A percentile compares a stretch with the other conserved stretches of the same genome.
Evolutionary conservation across 2,329 filamentous ascomycete genomes (phyloP).

Genomic region (Xylaria sp.): DNA sequence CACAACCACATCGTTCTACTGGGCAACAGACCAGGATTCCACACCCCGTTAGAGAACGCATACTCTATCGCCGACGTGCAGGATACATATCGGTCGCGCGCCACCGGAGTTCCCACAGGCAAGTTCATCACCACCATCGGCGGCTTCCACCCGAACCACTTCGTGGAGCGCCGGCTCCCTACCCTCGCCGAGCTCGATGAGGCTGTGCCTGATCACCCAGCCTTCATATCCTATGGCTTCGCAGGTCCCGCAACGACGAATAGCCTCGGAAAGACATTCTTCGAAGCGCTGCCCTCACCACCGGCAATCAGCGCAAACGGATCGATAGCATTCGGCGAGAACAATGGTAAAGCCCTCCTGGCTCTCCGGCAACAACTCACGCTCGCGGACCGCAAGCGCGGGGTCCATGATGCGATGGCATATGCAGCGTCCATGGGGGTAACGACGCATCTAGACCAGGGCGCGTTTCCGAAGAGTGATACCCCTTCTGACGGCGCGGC

Average conservation of each 20-base stretch:
- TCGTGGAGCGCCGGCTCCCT: slow-evolving; percentile 35
- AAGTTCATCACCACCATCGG: slow-evolving; percentile 40
- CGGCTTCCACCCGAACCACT: slow-evolving; percentile 39
- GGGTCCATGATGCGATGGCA: slow-evolving; percentile 36
- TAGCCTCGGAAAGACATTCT: slow-evolving; percentile 34
- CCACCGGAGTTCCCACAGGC: slow-evolving; percentile 22
- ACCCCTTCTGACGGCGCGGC: slow-evolving; percentile 36
- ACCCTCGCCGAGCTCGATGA: slow-evolving; percentile 38
- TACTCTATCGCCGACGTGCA: slow-evolving; percentile 38
- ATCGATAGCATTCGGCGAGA: slow-evolving; percentile 30
- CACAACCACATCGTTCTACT: slow-evolving; percentile 41
- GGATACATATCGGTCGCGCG: slow-evolving; percentile 25
- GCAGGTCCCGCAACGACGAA: slow-evolving; percentile 37
- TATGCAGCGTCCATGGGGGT: slow-evolving; percentile 38
- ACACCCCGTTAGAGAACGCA: slow-evolving; percentile 38
- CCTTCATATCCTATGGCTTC: slow-evolving; percentile 35
- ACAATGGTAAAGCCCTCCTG: slow-evolving; percentile 37
- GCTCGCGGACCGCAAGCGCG: slow-evolving; percentile 33
- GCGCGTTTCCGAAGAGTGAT: slow-evolving; percentile 35
- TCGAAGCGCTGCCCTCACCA: slow-evolving; percentile 24
- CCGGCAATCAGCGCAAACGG: slow-evolving; percentile 29
- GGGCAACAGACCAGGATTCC: slow-evolving; percentile 39
- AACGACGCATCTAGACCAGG: slow-evolving; percentile 41
- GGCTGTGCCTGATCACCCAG: slow-evolving; percentile 33
- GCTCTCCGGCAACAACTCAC: slow-evolving; percentile 32